Evolutionary conservation across 495 filamentous ascomycete genomes (phyloP).

Genomic region (Entonaema liquescens): DNA sequence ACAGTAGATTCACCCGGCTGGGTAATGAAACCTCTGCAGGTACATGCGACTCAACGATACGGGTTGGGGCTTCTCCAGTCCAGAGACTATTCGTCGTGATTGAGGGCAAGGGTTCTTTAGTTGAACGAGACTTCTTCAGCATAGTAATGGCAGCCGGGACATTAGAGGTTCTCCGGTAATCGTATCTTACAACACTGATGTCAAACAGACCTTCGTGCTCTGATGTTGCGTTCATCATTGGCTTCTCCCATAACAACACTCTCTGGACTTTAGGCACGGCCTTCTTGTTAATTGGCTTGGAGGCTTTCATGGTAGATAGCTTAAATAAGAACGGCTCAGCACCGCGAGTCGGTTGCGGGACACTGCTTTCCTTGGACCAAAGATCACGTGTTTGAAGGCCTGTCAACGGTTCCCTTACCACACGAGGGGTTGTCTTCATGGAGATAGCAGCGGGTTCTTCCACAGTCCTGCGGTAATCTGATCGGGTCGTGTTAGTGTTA

Average conservation of each 20-base stretch:
- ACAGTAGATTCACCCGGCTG: constrained; percentile 21
- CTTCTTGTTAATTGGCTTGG: not conserved
- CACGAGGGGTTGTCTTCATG: constrained; percentile 42
- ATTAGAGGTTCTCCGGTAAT: constrained; percentile 32
- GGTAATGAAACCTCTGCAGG: not conserved
- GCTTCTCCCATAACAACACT: constrained; percentile 19
- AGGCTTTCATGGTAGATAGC: not conserved
- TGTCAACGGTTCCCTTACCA: constrained; percentile 17
- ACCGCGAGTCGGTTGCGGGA: not conserved
- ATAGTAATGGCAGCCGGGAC: constrained; percentile 25
- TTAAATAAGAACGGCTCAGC: constrained; percentile 13
- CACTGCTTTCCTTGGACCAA: constrained; percentile 22
- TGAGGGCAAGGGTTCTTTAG: constrained; percentile 20
- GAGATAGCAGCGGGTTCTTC: constrained; percentile 42
- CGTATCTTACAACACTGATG: constrained; percentile 11
- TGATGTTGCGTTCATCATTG: constrained; percentile 3
- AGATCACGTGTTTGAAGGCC: constrained; percentile 21
- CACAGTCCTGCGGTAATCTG: constrained; percentile 33
- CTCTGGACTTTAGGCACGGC: not conserved
- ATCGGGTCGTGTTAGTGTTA: constrained; percentile 8
- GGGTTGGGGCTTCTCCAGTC: not conserved
- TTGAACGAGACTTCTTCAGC: constrained; percentile 22
- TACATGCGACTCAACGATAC: not conserved
- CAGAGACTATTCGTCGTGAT: constrained; percentile 27
- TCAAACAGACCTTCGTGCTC: constrained; percentile 25